Evolutionary conservation across 2,329 filamentous ascomycete species (phyloP), one percentile per base, ranked within the genome.

Genomic region (Fusarium secorum): DNA sequence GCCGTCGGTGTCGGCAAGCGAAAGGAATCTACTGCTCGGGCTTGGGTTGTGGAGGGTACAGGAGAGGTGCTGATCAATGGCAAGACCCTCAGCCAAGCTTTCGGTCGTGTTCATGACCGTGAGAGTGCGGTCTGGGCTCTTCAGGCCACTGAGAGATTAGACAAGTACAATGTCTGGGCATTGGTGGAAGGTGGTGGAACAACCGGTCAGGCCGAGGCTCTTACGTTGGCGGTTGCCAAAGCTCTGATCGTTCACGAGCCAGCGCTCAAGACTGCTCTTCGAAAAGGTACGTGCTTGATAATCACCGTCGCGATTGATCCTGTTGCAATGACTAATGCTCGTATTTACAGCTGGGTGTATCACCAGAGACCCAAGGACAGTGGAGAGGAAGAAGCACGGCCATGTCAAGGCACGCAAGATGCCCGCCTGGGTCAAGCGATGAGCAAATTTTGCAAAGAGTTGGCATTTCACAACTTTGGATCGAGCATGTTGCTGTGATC

Each of bases 361-460:
- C 71, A 97, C 95, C 56, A 92, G 95, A 78, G 95, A 99, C 84
- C 89, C 91, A 63, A 94, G 95, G 84, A 90, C 87, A 78, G 97
- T 99, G 74, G 96, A 99, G 85, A 95, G 96, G 81, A 99, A 99
- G 91, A 98, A 99, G 89, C 89, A 94, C 62, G 97, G 96, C 75
- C 93, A 94, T 78, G 83, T 97, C 84, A 99, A 99, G 88, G 95
- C 96, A 64, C 93, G 96, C 83, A 99, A 99, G 90, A 97, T 92
- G 90, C 95, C 95, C 66, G 89, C 96, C 77, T 99, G 97, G 96
- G 95, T 98, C 87, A 98, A 98, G 90, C 84, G 88, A 84, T 90
- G 86, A 79, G 57, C 53, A 56, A 45, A 49, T 49, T 70, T 54
- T 53, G 35, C 61, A 55, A 44, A 52, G 36, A 57, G 45, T 52